Percentiles rank a stretch among this genome's conserved stretches.
Conservation (phyloP, 2,329 filamentous ascomycete species). For the Ophiostoma sp. region DNA sequence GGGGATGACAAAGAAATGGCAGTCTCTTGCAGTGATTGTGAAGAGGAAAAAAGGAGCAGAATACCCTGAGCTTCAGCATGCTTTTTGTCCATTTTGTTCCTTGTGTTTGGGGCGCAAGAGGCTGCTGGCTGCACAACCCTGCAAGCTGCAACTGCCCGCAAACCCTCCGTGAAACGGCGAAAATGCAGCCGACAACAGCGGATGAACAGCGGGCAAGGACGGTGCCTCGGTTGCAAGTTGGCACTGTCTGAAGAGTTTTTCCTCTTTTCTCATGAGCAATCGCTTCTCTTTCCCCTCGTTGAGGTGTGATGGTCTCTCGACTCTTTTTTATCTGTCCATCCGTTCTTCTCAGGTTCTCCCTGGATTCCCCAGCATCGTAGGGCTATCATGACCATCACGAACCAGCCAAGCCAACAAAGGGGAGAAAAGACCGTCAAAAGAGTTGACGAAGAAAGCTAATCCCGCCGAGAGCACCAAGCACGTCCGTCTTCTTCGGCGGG, state of each 20-base stretch:
- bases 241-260: background rate
- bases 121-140: background rate
- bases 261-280: background rate
- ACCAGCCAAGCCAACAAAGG: background rate
- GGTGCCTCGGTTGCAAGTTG: background rate
- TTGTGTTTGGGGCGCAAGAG: conserved; percentile 15
- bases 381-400: background rate
- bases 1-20: background rate
- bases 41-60: background rate
- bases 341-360: conserved; percentile 5
- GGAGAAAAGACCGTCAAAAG: background rate
- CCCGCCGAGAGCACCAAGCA: background rate
- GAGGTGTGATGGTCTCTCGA: background rate
- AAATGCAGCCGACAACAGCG: background rate
- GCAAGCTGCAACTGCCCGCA: background rate
- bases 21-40: background rate
- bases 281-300: background rate
- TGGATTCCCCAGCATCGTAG: background rate
- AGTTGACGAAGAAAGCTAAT: background rate
- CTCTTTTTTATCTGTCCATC: background rate
- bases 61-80: background rate
- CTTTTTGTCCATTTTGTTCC: background rate
- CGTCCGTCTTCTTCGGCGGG: background rate
- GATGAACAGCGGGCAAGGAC: background rate
- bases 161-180: background rate